Conservation (phyloP, 371 early-diverging fungal genomes). For the Syncephalastrum monosporum region DNA sequence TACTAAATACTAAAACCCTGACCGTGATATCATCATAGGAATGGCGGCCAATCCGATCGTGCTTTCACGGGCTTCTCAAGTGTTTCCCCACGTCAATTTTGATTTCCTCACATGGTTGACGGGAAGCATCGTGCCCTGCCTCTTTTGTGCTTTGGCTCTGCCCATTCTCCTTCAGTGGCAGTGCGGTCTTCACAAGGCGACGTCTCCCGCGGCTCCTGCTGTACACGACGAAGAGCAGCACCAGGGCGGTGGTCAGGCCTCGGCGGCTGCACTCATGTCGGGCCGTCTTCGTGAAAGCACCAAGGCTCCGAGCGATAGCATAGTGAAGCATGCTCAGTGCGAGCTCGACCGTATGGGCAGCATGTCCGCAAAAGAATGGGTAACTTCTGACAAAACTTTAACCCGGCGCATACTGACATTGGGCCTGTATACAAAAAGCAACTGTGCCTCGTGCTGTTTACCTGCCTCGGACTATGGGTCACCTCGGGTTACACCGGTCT, state of each 20-base stretch:
- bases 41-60: conserved; percentile 75
- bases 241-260: not conserved
- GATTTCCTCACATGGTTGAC: conserved; percentile 58
- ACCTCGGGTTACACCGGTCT: conserved; percentile 58
- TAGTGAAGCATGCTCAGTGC: conserved; percentile 30
- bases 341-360: conserved; percentile 38
- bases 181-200: conserved; percentile 16
- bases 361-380: conserved; percentile 42
- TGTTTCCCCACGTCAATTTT: conserved; percentile 56
- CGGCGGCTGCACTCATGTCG: conserved; percentile 2
- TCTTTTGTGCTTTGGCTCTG: conserved; percentile 37
- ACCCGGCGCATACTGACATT: conserved; percentile 7
- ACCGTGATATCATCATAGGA: conserved; percentile 19
- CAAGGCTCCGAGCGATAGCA: conserved; percentile 12
- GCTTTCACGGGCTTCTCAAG: conserved; percentile 43
- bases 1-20: too few relatives aligned
- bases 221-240: conserved; percentile 17
- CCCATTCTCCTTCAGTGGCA: conserved; percentile 42
- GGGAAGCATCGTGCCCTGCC: conserved; percentile 57
- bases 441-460: conserved; percentile 51
- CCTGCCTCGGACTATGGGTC: conserved; percentile 69
- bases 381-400: conserved; percentile 14
- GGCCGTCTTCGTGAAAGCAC: not conserved
- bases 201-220: not conserved
- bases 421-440: conserved; percentile 17